phyloP scores from a whole-genome alignment of 2,329 filamentous ascomycete genomes.

The Diaporthe longicolla region DNA sequence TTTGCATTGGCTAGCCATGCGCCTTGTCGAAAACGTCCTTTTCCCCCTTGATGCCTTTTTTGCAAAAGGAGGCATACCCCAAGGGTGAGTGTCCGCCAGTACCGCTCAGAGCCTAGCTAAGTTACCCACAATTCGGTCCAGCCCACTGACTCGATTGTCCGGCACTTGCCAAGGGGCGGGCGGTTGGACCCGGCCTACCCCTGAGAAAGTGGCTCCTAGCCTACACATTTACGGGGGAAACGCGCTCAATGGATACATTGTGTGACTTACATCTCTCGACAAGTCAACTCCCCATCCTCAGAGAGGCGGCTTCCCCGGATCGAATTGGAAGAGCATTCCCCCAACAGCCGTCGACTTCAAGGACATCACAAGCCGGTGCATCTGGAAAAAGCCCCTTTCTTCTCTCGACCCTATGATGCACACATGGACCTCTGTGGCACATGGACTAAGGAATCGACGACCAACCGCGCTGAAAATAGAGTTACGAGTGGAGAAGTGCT shows the following conservation, averaged over 20 bases:
- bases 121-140: constrained; percentile 21
- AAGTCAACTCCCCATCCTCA: neutral
- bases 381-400: no score
- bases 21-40: neutral
- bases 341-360: neutral
- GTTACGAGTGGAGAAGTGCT: neutral
- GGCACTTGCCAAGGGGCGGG: constrained; percentile 16
- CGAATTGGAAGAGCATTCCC: neutral
- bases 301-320: neutral
- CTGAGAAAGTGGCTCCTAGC: constrained; percentile 18
- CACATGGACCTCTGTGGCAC: neutral
- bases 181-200: constrained; percentile 26
- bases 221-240: neutral
- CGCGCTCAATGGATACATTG: neutral
- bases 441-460: no score
- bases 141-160: constrained; percentile 21
- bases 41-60: neutral
- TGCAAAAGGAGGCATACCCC: neutral
- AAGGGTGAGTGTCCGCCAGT: constrained; percentile 5
- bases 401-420: no score
- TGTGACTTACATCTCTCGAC: neutral
- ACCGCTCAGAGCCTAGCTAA: neutral
- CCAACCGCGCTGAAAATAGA: neutral
- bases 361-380: neutral
- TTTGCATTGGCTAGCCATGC: neutral